Conservation (phyloP, 2,329 filamentous ascomycete genomes). For the Fusarium buharicum region DNA sequence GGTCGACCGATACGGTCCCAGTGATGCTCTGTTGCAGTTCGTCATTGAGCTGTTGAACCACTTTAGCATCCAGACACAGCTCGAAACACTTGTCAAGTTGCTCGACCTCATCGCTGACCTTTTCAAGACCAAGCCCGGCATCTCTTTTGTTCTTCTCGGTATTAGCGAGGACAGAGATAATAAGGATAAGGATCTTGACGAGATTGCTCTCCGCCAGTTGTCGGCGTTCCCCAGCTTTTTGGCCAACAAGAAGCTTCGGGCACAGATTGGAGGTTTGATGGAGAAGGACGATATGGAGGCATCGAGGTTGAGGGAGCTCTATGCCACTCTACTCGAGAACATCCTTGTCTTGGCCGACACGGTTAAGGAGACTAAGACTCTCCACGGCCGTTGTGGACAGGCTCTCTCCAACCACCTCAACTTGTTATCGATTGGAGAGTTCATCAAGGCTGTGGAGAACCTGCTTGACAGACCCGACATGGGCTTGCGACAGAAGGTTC, state of each 20-base stretch:
- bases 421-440: conserved; percentile 85
- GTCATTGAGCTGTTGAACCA: conserved; percentile 76
- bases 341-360: conserved; percentile 73
- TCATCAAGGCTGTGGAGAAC: conserved; percentile 86
- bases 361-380: conserved; percentile 64
- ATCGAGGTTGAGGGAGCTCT: conserved; percentile 73
- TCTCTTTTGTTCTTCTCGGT: conserved; percentile 78
- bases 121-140: conserved; percentile 76
- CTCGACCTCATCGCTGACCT: conserved; percentile 80
- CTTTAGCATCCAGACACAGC: conserved; percentile 79
- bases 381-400: conserved; percentile 71
- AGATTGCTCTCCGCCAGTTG: conserved; percentile 65
- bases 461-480: conserved; percentile 81
- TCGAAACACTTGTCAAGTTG: conserved; percentile 81
- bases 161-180: conserved; percentile 59
- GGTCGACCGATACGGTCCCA: conserved; percentile 86
- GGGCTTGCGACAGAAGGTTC: conserved; percentile 80
- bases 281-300: conserved; percentile 72
- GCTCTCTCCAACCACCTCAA: conserved; percentile 83
- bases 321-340: conserved; percentile 74
- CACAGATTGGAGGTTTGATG: conserved; percentile 66
- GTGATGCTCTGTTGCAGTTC: conserved; percentile 78
- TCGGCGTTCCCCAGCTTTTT: conserved; percentile 68
- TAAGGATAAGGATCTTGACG: conserved; percentile 62
- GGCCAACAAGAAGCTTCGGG: conserved; percentile 65